A percentile compares a stretch with the other conserved stretches of the same genome.
These are phyloP conservation scores for Apostasia shenzhenica DNA, from an alignment of 106 monocot species.

Conservation along the genomic window DNA sequence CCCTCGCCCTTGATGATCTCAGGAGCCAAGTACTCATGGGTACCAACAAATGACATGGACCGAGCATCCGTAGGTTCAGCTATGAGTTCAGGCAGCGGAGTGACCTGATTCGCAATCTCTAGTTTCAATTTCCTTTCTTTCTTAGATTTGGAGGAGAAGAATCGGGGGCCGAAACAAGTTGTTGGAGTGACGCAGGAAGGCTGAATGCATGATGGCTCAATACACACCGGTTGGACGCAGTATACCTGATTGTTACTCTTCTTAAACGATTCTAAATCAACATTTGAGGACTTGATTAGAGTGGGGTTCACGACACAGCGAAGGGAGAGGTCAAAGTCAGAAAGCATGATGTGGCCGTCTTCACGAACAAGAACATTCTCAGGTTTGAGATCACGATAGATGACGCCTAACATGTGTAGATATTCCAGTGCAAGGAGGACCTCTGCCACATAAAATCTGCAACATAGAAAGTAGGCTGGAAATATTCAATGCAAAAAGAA, in stretches of 20 bases:
- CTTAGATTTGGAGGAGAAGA: conserved; percentile 45
- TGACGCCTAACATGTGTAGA: conserved; percentile 38
- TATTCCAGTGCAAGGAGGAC: conserved; percentile 33
- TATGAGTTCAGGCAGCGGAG: conserved; percentile 31
- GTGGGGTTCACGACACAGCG: conserved; percentile 29
- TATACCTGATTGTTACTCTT: conserved; percentile 9
- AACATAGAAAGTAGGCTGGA: not conserved
- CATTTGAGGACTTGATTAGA: conserved; percentile 31
- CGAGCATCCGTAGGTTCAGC: conserved; percentile 44
- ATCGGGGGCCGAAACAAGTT: conserved; percentile 23
- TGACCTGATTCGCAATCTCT: conserved; percentile 28
- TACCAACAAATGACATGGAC: conserved; percentile 54
- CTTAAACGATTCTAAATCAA: conserved; percentile 11
- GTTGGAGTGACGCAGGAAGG: conserved; percentile 24
- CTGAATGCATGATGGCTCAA: conserved; percentile 25
- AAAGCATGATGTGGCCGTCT: conserved; percentile 82
- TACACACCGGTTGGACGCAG: conserved; percentile 26
- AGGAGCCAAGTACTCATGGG: conserved; percentile 47
- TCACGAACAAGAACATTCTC: conserved; percentile 37
- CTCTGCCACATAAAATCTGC: conserved; percentile 41
- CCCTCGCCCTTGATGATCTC: conserved; percentile 61
- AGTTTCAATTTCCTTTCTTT: conserved; percentile 25
- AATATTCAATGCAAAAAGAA: no score
- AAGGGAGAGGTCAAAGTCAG: conserved; percentile 79
- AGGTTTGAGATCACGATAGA: conserved; percentile 42